Conservation (phyloP, 1,284 basidiomycete species). For the Trichosporon ovoides region DNA sequence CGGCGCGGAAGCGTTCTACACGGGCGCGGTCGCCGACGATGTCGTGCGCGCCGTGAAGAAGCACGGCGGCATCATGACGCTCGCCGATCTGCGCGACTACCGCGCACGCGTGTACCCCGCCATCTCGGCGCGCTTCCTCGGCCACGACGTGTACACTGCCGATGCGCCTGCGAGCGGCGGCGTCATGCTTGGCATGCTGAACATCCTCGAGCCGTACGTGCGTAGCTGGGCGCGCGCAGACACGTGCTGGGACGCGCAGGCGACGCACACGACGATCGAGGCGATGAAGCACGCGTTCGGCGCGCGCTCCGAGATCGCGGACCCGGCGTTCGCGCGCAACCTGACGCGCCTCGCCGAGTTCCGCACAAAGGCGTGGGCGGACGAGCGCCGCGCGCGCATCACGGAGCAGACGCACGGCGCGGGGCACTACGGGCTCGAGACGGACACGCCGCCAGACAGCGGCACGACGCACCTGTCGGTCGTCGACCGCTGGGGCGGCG, state of each 20-base stretch:
- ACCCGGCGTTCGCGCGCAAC: constrained; percentile 58
- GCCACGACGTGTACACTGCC: constrained; percentile 74
- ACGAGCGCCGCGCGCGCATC: constrained; percentile 52
- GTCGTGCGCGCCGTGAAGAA: constrained; percentile 35
- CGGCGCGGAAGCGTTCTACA: constrained; percentile 44
- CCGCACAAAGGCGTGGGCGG: constrained; percentile 64
- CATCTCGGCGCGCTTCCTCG: constrained; percentile 67
- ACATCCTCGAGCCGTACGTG: constrained; percentile 34
- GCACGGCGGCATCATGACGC: constrained; percentile 42
- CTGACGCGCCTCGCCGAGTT: constrained; percentile 59
- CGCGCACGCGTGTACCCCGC: constrained; percentile 66
- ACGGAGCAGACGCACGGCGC: constrained; percentile 68
- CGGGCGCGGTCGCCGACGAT: constrained; percentile 43
- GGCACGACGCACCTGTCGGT: constrained; percentile 86
- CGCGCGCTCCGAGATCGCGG: constrained; percentile 66
- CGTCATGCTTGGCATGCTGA: constrained; percentile 44
- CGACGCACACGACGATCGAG: constrained; percentile 87
- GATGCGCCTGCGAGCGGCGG: constrained; percentile 62
- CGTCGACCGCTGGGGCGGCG: constrained; percentile 77
- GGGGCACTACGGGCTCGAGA: constrained; percentile 77
- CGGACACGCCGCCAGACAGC: constrained; percentile 70
- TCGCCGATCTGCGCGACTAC: constrained; percentile 53
- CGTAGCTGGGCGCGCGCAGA: neutral
- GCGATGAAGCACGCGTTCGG: constrained; percentile 90
- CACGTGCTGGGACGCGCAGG: constrained; percentile 13